Base-by-base conservation (phyloP, 225 moss, liverwort and hornwort species). In the Neckera pumila region DNA sequence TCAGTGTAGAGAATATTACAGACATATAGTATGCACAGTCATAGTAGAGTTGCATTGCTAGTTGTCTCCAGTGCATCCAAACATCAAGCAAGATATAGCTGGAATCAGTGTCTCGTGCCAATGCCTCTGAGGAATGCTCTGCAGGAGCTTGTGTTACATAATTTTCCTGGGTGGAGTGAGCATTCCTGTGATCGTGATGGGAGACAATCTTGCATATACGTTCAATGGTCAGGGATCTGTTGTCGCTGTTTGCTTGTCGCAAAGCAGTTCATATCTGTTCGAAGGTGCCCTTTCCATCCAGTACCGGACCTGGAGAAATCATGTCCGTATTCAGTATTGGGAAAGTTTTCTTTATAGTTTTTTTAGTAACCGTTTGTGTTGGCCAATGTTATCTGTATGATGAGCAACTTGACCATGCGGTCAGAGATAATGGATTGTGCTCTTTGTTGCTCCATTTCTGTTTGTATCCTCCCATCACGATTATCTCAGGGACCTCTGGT, bases 401-500 rank as follows among this genome's bases (percentile, higher is more conserved):
- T 75, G 76, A 85, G 81, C 76, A 59, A 43, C 60, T 83, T 87
- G 91, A 87, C 79, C 83, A 18, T 79, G 83, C 86, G 67, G 80
- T 57, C 38, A 62, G 81, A 79, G 85, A 80, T 83, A 79, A 76
- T 72, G 59, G 79, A 72, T 70, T 84, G 56, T 92, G 87, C 79
- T 81, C 79, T 54, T 74, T 85, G 80, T 86, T 79, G 85, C 85
- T 54, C 79, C 30, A 85, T 75, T 74, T 90, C 73, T 80, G 54
- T 58, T 86, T 83, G 80, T 83, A 82, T 83, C 76, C 78, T 89
- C 91, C 92, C 87, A 91, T 91, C 80, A 86, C 87, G 63, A 84
- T 89, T 85, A 74, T 75, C 83, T 90, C 86, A 88, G 89, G 92
- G 82, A 90, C 79, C 87, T 21, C 79, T 40, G 91, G 83, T 91